These are phyloP conservation scores for Trichoderma parareesei DNA, from an alignment of 495 filamentous ascomycete species.

Conservation along the genomic window DNA sequence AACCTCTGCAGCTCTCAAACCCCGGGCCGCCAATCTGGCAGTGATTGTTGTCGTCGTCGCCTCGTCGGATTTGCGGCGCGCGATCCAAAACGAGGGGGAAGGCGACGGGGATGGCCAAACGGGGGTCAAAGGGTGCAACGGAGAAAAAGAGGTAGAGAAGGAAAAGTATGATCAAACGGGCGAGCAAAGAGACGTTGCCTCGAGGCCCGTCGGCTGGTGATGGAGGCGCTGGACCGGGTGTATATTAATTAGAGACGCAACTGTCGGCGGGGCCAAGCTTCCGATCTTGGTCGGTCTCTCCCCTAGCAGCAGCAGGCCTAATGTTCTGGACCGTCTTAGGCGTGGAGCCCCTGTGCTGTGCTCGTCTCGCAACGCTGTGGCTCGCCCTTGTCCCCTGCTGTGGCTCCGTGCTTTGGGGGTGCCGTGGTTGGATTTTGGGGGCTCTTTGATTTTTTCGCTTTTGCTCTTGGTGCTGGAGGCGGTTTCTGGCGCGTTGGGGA, in stretches of 20 bases:
- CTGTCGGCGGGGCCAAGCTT: slow-evolving; percentile 8
- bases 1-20: not conserved
- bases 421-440: not conserved
- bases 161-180: slow-evolving; percentile 8
- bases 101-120: not conserved
- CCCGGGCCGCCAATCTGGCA: not conserved
- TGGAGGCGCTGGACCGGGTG: slow-evolving; percentile 1
- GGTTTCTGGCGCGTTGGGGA: not conserved
- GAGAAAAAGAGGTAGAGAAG: not conserved
- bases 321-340: slow-evolving; percentile 10
- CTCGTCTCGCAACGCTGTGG: slow-evolving; percentile 7
- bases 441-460: not conserved
- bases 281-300: slow-evolving; percentile 2
- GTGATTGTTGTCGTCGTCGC: not conserved
- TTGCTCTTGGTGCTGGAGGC: not conserved
- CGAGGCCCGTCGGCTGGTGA: slow-evolving; percentile 4
- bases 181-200: slow-evolving; percentile 4
- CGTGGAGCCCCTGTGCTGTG: slow-evolving; percentile 9
- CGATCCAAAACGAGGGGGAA: not conserved
- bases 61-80: not conserved
- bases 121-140: not conserved
- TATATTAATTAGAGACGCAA: slow-evolving; percentile 10
- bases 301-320: slow-evolving; percentile 7
- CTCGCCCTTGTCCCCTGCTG: slow-evolving; percentile 9
- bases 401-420: slow-evolving; percentile 9